Percentiles rank a stretch among this genome's conserved stretches.
Evolutionary conservation across 1,284 basidiomycete species (phyloP).

Genomic region (Cryptococcus depauperatus): DNA sequence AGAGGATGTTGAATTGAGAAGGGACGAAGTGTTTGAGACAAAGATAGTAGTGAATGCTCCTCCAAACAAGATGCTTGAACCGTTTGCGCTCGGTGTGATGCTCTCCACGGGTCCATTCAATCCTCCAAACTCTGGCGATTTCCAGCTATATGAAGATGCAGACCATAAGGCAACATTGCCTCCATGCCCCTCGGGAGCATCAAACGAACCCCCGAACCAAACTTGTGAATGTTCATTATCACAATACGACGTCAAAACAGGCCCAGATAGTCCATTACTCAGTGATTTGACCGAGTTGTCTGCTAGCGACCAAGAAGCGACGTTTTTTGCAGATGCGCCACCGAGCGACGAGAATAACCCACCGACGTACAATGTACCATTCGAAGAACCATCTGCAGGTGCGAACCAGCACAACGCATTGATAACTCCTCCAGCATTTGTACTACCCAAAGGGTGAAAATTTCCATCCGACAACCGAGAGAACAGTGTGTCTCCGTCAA

Average conservation of each 20-base stretch:
- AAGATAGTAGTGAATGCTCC: slow-evolving; percentile 77
- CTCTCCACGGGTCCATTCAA: slow-evolving; percentile 70
- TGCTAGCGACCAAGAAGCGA: slow-evolving; percentile 30
- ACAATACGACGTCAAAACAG: slow-evolving; percentile 71
- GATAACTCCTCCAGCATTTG: slow-evolving; percentile 38
- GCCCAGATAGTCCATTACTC: slow-evolving; percentile 51
- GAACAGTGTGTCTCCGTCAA: slow-evolving; percentile 35
- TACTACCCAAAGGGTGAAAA: slow-evolving; percentile 26
- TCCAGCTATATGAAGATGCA: slow-evolving; percentile 53
- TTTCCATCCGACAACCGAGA: slow-evolving; percentile 17
- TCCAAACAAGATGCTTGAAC: slow-evolving; percentile 70
- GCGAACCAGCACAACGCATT: slow-evolving; percentile 34
- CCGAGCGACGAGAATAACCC: slow-evolving; percentile 36
- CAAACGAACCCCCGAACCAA: slow-evolving; percentile 79
- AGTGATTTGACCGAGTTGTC: slow-evolving; percentile 21
- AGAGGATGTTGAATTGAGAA: slow-evolving; percentile 51
- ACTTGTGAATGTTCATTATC: slow-evolving; percentile 62
- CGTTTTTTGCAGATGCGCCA: slow-evolving; percentile 23
- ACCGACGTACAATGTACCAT: slow-evolving; percentile 37
- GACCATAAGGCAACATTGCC: slow-evolving; percentile 76
- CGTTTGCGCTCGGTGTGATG: slow-evolving; percentile 66
- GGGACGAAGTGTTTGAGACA: slow-evolving; percentile 52
- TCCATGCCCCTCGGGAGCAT: slow-evolving; percentile 40
- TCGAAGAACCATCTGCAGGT: slow-evolving; percentile 14
- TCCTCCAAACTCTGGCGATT: slow-evolving; percentile 69